Evolutionary conservation across 352 stramenopile species (phyloP), one percentile per base, ranked within the genome.

Genomic region (Phytopythium cucurbitacearum): DNA sequence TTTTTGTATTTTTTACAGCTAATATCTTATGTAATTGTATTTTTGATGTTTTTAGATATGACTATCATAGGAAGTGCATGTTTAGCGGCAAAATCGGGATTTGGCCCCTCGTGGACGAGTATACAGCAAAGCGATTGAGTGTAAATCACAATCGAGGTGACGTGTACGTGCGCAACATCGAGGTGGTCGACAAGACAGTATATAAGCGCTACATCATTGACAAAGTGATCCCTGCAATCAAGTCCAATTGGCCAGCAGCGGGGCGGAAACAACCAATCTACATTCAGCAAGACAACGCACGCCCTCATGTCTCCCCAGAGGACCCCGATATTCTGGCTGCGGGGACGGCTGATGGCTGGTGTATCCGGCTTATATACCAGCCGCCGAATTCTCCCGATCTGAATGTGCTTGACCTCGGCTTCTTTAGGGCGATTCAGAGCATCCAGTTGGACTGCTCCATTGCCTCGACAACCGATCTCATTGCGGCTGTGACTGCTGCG

Each of bases 211-310:
- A 54, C 21, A 32, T 69, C 0, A 47, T 62, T 3, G 48, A n/a
- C 2, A 34, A 41, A 40, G 61, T 69, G 13, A 51, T 65, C 34
- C 51, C 61, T 11, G 47, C 56, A 8, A 69, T 65, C 46, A 60
- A 59, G 56, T 34, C n/a, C 5, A 45, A 57, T 21, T 65, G 52
- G 41, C 47, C 51, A 16, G 40, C 40, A 7, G 43, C 32, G 4
- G 43, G 57, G 0, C 56, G 50, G 48, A 4, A 32, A n/a, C 39
- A 43, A 32, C 48, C 41, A 8, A 65, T 60, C 42, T 53, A 40
- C 37, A 52, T 69, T 28, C 57, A 65, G 39, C 57, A 65, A 40
- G 62, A 69, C 28, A 69, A 69, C 36, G 52, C 53, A 1, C 59
- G 41, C 5, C 48, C 50, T 4, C 53, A 69, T 49, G 10, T 55